Conservation (phyloP, 768 basidiomycete species). For the Naganishia onofrii region DNA sequence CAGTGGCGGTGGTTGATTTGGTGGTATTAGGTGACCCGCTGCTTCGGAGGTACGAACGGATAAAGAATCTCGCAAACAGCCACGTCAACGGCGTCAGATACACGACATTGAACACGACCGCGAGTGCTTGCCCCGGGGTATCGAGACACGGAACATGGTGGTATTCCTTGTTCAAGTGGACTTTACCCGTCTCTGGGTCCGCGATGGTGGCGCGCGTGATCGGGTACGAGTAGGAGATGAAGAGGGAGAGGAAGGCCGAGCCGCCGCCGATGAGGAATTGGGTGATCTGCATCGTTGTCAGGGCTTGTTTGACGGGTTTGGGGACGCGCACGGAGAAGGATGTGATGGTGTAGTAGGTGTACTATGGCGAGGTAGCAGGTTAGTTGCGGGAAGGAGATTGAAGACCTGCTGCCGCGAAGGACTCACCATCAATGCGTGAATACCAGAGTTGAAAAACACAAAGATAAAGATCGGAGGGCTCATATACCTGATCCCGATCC, state of each 20-base stretch:
- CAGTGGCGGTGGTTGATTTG: not conserved
- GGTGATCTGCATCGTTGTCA: constrained; percentile 40
- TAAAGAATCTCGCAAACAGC: constrained; percentile 44
- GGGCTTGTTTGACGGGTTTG: constrained; percentile 37
- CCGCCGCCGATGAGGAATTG: constrained; percentile 38
- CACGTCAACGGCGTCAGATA: constrained; percentile 39
- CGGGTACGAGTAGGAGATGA: constrained; percentile 31
- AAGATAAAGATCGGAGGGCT: constrained; percentile 36
- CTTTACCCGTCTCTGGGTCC: not conserved
- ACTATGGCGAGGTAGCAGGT: constrained; percentile 11
- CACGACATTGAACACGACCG: constrained; percentile 38
- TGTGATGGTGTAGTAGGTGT: constrained; percentile 44
- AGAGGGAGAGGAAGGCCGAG: constrained; percentile 28
- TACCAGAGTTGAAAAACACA: constrained; percentile 40
- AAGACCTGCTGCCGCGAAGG: no score
- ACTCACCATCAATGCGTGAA: constrained; percentile 35
- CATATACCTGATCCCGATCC: constrained; percentile 33
- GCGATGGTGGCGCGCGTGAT: constrained; percentile 5
- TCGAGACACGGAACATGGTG: constrained; percentile 34
- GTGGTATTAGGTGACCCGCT: not conserved
- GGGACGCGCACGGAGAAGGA: constrained; percentile 40
- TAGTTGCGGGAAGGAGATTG: not conserved
- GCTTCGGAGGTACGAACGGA: constrained; percentile 37
- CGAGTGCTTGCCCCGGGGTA: constrained; percentile 33
- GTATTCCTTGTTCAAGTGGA: constrained; percentile 3